phyloP scores from a whole-genome alignment of 73 alveolate species.

The Effrenium voratum region DNA sequence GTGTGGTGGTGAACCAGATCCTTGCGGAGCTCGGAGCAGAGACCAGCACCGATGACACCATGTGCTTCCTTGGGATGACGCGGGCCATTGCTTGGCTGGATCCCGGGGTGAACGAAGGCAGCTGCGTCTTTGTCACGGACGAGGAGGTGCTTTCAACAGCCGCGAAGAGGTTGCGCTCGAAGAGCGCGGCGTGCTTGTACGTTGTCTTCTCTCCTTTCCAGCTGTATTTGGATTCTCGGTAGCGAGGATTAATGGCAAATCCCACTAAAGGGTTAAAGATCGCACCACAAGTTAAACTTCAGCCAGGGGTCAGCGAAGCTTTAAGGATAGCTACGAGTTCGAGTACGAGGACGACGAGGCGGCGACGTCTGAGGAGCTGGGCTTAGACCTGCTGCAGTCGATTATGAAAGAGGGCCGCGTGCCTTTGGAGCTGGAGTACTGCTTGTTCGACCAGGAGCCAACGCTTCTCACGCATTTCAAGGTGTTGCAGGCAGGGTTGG shows the following conservation, averaged over 20 bases:
- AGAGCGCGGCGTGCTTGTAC: neutral
- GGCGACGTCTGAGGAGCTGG: constrained; percentile 49
- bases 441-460: constrained; percentile 66
- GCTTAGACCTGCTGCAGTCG: constrained; percentile 66
- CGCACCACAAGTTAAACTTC: no score
- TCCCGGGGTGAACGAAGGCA: constrained; percentile 49
- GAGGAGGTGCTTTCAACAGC: constrained; percentile 50
- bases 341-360: constrained; percentile 64
- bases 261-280: no score
- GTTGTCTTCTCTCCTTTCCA: constrained; percentile 75
- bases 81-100: constrained; percentile 67
- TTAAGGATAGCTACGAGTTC: constrained; percentile 30
- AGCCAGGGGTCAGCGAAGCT: no score
- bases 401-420: constrained; percentile 34
- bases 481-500: constrained; percentile 48
- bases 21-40: constrained; percentile 76
- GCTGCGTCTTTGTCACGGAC: constrained; percentile 67
- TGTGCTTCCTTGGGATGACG: neutral
- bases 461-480: constrained; percentile 67
- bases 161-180: constrained; percentile 9
- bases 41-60: neutral
- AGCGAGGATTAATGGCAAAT: no score
- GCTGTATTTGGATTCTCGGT: neutral
- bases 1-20: constrained; percentile 51
- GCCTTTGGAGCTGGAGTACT: constrained; percentile 53